Base-by-base conservation (phyloP, 768 basidiomycete genomes). In the Suillus decipiens region DNA sequence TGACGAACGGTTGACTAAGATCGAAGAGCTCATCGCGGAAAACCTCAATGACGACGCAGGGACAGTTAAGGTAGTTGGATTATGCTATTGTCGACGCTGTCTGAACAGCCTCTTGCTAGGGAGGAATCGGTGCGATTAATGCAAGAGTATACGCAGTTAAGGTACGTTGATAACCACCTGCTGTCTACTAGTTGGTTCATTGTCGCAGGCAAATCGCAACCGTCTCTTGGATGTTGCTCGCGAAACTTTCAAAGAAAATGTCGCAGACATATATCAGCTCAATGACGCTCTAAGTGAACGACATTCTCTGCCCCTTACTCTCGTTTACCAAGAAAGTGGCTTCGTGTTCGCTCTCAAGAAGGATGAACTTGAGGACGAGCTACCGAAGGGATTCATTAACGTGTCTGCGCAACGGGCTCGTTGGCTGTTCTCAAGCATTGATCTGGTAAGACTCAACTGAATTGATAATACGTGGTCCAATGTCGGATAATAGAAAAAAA, bases 221-320 rank as follows among this genome's bases (percentile, higher is more conserved):
- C 86, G 86, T 34, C 80, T 96, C 11, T 87, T 99, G 36, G 96
- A 99, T 66, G 94, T 99, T 8, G 97, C 96, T 2, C 85, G 97
- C 3, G 94, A 94, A 73, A 96, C 96, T 0, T 98, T 89, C 79
- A 93, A 90, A 68, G 96, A 99, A 74, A 96, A 96, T 67, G 83
- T 96, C 50, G 84, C 86, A 17, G 96, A 99, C 70, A 93, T 97
- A 60, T 87, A 88, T 65, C 82, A 88, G 60, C 78, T 95, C 41
- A 85, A 85, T 63, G 78, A 79, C 17, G 77, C 76, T 0, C 76
- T 94, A 15, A 79, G 86, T 0, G 85, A 90, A 63, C 78, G 84
- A 64, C 84, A 92, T 67, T 80, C 80, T 5, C 76, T 95, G 2
- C 89, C 90, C 0, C 70, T 95, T 24, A 79, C 82, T 8, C 76